These are phyloP conservation scores for Chrysopogon serrulatus DNA, from an alignment of 176 grass and related monocot genomes.

Conservation along the genomic window DNA sequence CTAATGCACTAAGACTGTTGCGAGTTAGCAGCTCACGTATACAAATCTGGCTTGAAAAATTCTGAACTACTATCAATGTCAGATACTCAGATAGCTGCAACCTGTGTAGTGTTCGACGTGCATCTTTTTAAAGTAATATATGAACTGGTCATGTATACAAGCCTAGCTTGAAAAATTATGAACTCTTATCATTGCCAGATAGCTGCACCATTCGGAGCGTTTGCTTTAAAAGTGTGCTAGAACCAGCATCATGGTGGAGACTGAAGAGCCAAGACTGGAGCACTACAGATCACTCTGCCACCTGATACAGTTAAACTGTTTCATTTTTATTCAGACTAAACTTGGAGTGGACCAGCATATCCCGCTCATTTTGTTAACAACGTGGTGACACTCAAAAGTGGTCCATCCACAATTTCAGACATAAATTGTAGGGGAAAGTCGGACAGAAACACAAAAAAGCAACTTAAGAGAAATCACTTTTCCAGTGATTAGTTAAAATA, in stretches of 20 bases:
- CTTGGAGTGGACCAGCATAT: neutral
- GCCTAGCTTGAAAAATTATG: no score
- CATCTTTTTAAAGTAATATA: neutral
- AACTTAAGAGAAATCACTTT: neutral
- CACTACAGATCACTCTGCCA: neutral
- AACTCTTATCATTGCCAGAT: no score
- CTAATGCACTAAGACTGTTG: neutral
- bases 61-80: neutral
- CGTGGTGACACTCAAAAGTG: neutral
- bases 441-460: neutral
- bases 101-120: neutral
- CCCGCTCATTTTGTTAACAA: neutral
- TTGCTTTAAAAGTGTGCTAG: no score
- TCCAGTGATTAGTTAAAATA: constrained; percentile 15
- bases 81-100: neutral
- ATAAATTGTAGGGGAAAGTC: neutral
- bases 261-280: neutral
- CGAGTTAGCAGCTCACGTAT: no score
- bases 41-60: no score
- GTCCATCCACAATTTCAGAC: neutral
- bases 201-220: neutral
- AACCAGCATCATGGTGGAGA: neutral
- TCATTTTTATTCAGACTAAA: neutral
- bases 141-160: neutral
- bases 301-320: neutral